Evolutionary conservation across 179 eudicot genomes (phyloP).

Genomic region (Beta corolliflora): DNA sequence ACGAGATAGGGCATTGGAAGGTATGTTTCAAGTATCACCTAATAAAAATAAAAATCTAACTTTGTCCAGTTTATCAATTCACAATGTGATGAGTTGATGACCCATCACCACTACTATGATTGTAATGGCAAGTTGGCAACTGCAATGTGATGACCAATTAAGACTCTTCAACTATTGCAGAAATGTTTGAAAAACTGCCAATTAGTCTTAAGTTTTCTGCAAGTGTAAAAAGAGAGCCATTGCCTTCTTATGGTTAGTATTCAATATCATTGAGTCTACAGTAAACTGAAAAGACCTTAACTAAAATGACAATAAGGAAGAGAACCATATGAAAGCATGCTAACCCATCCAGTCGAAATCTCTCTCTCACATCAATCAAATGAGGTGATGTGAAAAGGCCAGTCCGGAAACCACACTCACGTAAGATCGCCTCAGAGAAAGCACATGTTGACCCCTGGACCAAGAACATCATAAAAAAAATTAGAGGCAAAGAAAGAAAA

Average conservation of each 20-base stretch:
- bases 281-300: neutral
- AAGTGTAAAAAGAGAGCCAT: neutral
- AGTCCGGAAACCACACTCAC: constrained; percentile 82
- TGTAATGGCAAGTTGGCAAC: neutral
- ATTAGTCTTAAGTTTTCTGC: neutral
- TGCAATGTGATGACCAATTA: neutral
- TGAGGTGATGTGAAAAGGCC: constrained; percentile 94
- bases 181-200: neutral
- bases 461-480: constrained; percentile 19
- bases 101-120: neutral
- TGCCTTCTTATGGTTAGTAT: neutral
- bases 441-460: constrained; percentile 92
- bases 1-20: neutral
- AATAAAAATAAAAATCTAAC: neutral
- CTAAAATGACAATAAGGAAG: neutral
- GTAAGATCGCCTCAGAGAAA: constrained; percentile 82
- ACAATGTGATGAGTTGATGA: neutral
- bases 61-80: neutral
- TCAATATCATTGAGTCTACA: neutral
- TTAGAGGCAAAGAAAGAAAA: constrained; percentile 8
- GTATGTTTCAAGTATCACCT: neutral
- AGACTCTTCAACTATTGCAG: neutral
- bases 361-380: constrained; percentile 83
- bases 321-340: constrained; percentile 32
- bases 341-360: constrained; percentile 90